Evolutionary conservation across 352 stramenopile genomes (phyloP).

Genomic region (Phytophthora cajani): DNA sequence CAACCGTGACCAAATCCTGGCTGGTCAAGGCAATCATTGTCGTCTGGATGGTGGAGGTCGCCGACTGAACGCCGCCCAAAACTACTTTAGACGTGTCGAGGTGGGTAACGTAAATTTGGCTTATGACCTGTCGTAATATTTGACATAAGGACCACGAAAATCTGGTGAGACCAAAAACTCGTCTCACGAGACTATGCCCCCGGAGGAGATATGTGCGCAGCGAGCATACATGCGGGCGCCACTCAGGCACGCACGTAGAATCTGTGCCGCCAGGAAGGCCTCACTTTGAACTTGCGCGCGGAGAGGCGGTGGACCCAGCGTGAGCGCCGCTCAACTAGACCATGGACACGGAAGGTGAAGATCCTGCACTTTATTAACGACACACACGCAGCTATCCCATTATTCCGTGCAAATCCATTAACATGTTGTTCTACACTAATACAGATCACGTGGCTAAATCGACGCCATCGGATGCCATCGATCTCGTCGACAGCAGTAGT

Average conservation of each 20-base stretch:
- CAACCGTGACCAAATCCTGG: constrained; percentile 15
- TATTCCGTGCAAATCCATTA: too few species aligned
- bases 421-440: background rate
- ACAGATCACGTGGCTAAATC: background rate
- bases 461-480: background rate
- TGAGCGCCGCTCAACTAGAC: background rate
- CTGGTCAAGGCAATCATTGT: background rate
- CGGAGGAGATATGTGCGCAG: background rate
- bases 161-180: background rate
- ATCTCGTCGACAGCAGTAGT: background rate
- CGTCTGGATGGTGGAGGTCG: constrained; percentile 1
- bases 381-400: background rate
- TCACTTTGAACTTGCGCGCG: background rate
- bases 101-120: background rate
- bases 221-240: background rate
- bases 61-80: background rate
- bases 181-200: background rate
- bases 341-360: background rate
- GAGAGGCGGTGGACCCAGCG: background rate
- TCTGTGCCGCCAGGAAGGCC: too few species aligned
- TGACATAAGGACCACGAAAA: background rate
- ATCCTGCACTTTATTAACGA: too few species aligned
- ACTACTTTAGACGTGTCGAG: too few species aligned
- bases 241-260: too few species aligned
- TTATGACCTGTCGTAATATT: background rate